These are phyloP conservation scores for Ampelomyces quisqualis DNA, from an alignment of 2,329 filamentous ascomycete genomes.

Conservation along the genomic window DNA sequence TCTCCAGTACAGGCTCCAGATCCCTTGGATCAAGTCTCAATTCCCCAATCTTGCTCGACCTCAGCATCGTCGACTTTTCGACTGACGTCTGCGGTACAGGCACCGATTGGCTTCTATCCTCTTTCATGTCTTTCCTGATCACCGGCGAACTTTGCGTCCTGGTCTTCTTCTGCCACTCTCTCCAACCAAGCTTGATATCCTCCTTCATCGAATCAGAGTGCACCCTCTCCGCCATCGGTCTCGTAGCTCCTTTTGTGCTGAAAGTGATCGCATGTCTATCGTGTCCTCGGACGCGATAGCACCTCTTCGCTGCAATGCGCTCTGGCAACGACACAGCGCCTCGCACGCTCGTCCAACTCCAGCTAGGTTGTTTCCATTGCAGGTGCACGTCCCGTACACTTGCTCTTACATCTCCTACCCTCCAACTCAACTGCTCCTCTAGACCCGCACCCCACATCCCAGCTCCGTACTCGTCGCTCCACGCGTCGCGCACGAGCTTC, in stretches of 20 bases:
- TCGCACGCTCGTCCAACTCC: conserved; percentile 19
- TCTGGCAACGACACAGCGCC: conserved; percentile 6
- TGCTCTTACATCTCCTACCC: conserved; percentile 3
- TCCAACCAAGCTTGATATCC: conserved; percentile 1
- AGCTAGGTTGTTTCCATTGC: conserved; percentile 11
- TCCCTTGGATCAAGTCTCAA: not conserved
- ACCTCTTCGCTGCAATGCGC: conserved; percentile 1
- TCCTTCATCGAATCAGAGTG: not conserved
- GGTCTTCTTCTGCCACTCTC: not conserved
- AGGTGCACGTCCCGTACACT: conserved; percentile 6
- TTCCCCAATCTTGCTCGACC: not conserved
- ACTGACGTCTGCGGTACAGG: not conserved
- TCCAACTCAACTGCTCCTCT: conserved; percentile 31
- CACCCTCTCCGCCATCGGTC: not conserved
- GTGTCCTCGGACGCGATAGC: conserved; percentile 11
- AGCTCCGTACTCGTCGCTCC: conserved; percentile 21
- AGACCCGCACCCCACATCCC: conserved; percentile 24
- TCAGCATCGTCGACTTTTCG: not conserved
- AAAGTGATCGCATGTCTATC: conserved; percentile 8
- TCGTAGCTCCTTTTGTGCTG: not conserved
- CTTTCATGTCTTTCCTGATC: not conserved
- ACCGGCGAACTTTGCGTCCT: not conserved
- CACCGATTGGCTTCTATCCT: not conserved
- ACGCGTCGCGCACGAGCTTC: conserved; percentile 25
- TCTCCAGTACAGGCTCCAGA: not conserved